phyloP scores from a whole-genome alignment of 2,329 filamentous ascomycete species.

The Penicillium janthinellum region DNA sequence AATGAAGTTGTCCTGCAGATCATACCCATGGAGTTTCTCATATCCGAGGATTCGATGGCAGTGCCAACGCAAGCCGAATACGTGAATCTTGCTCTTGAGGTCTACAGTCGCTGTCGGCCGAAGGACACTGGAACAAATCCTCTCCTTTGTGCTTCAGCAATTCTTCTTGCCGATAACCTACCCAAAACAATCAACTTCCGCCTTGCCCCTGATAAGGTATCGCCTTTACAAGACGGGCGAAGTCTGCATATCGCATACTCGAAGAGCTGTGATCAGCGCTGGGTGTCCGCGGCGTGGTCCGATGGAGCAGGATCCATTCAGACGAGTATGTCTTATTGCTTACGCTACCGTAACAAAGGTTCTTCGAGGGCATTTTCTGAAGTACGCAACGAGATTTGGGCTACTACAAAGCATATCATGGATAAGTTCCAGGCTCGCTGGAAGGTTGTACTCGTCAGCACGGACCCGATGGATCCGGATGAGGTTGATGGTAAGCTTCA shows the following conservation, averaged over 20 bases:
- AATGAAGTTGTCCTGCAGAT: constrained; percentile 61
- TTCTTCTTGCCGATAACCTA: constrained; percentile 56
- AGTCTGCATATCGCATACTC: constrained; percentile 63
- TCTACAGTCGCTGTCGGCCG: constrained; percentile 61
- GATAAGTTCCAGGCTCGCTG: constrained; percentile 55
- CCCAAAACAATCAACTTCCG: constrained; percentile 59
- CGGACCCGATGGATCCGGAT: constrained; percentile 53
- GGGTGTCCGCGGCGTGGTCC: constrained; percentile 63
- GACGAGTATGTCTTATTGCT: constrained; percentile 56
- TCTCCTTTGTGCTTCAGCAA: constrained; percentile 54
- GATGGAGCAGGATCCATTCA: constrained; percentile 59
- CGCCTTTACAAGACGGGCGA: constrained; percentile 59
- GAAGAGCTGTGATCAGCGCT: constrained; percentile 56
- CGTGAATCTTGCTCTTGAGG: constrained; percentile 55
- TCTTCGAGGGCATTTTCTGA: constrained; percentile 47
- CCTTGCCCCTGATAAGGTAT: constrained; percentile 54
- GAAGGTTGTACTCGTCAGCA: constrained; percentile 58
- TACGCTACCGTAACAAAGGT: constrained; percentile 44
- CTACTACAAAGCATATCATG: constrained; percentile 58
- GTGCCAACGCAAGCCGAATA: constrained; percentile 54
- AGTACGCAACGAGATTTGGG: constrained; percentile 60
- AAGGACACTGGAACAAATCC: constrained; percentile 37
- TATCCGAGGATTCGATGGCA: constrained; percentile 54
- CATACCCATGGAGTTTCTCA: constrained; percentile 58
- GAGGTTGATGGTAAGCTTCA: constrained; percentile 51